Conservation (phyloP, 2,329 filamentous ascomycete genomes). For the Venturia asperata region DNA sequence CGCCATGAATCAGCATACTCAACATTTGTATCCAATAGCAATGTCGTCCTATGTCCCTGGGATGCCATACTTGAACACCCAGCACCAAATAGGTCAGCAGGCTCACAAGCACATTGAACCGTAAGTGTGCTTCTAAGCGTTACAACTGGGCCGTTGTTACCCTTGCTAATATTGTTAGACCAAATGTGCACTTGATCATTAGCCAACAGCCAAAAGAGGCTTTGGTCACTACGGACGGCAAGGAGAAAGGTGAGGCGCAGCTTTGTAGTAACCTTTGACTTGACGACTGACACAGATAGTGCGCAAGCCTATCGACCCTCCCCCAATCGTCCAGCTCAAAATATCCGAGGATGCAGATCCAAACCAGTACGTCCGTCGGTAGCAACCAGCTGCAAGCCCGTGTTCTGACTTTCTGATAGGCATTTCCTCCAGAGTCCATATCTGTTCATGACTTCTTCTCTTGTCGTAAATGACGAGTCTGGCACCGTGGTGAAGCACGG, state of each 20-base stretch:
- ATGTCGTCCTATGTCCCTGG: not conserved
- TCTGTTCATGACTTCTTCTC: constrained; percentile 53
- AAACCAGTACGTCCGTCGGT: constrained; percentile 23
- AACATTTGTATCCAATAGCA: not conserved
- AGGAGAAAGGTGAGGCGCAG: constrained; percentile 59
- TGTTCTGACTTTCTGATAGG: constrained; percentile 30
- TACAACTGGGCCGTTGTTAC: not conserved
- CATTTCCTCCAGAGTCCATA: constrained; percentile 59
- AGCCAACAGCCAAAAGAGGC: constrained; percentile 62
- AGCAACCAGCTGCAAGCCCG: constrained; percentile 16
- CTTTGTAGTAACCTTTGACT: constrained; percentile 12
- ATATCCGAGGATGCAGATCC: constrained; percentile 45
- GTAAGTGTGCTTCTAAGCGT: not conserved
- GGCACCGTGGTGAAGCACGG: constrained; percentile 38
- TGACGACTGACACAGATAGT: constrained; percentile 41
- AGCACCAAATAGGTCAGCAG: not conserved
- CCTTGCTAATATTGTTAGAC: constrained; percentile 31
- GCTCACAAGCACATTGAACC: not conserved
- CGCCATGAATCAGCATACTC: not conserved
- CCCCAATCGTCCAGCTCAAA: constrained; percentile 70
- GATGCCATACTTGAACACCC: not conserved
- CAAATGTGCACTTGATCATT: constrained; percentile 51
- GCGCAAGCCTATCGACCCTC: constrained; percentile 81
- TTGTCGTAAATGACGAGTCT: constrained; percentile 41
- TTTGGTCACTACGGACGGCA: constrained; percentile 57